A percentile compares a stretch with the other conserved stretches of the same genome.
Conservation (phyloP, 352 stramenopile species). For the Phytophthora pistaciae region DNA sequence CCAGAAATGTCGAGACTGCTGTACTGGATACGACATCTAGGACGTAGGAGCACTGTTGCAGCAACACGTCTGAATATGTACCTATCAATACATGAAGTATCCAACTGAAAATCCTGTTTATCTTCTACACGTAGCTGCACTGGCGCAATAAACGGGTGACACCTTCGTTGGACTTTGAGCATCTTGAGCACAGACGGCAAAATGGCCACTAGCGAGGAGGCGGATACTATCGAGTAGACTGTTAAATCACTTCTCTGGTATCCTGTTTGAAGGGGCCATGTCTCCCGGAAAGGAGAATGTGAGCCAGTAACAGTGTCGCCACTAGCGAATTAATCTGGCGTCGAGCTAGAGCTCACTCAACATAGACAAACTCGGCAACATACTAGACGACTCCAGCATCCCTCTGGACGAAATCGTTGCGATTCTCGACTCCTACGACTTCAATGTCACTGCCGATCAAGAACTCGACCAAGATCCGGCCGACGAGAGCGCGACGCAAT, state of each 20-base stretch:
- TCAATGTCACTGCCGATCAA: neutral
- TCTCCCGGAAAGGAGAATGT: too few species aligned
- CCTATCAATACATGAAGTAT: conserved; percentile 6
- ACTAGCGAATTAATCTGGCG: conserved; percentile 13
- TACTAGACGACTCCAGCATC: conserved; percentile 4
- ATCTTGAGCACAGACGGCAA: neutral
- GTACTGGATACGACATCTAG: neutral
- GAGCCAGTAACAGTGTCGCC: neutral
- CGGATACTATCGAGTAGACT: neutral
- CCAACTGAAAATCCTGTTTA: conserved; percentile 16
- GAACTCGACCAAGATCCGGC: neutral
- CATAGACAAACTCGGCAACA: conserved; percentile 10
- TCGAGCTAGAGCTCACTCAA: neutral
- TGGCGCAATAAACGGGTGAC: neutral
- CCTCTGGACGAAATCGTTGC: conserved; percentile 25
- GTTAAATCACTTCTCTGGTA: neutral
- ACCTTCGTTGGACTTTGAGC: conserved; percentile 10
- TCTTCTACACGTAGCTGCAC: neutral
- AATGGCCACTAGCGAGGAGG: conserved; percentile 5
- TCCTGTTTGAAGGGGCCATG: too few species aligned
- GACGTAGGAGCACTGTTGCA: neutral
- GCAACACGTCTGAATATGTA: neutral
- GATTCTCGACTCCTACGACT: conserved; percentile 26
- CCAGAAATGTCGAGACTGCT: neutral
- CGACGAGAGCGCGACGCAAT: neutral